A percentile compares a stretch with the other conserved stretches of the same genome.
Conservation (phyloP, 495 filamentous ascomycete species). For the Talaromyces ruber region DNA sequence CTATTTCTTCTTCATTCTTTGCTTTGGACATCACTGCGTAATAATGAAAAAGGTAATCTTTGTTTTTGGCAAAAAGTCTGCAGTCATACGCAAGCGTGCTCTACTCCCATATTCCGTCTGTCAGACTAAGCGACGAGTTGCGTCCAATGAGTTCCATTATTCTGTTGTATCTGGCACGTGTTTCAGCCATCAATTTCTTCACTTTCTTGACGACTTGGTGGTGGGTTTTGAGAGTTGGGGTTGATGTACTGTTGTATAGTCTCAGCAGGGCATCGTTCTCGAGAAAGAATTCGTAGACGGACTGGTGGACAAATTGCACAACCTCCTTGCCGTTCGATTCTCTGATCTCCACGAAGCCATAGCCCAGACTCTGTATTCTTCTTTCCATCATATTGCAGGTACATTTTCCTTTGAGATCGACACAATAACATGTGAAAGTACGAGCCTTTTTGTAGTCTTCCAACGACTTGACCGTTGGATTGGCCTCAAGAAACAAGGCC, state of each 20-base stretch:
- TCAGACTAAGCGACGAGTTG: neutral
- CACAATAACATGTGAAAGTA: slow-evolving; percentile 11
- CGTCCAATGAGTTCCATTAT: neutral
- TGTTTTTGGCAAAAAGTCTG: no score
- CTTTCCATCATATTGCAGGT: slow-evolving; percentile 11
- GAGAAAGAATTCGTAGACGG: slow-evolving; percentile 30
- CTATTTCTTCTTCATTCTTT: neutral
- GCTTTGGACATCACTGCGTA: neutral
- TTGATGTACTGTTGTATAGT: neutral
- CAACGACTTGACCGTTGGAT: neutral
- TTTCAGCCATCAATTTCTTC: neutral
- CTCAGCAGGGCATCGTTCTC: neutral
- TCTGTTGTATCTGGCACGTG: neutral
- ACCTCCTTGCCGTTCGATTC: neutral
- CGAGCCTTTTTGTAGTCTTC: slow-evolving; percentile 2
- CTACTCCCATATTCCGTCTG: neutral
- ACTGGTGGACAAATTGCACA: slow-evolving; percentile 33
- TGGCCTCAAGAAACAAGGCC: slow-evolving; percentile 18
- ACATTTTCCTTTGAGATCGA: neutral
- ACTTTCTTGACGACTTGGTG: neutral
- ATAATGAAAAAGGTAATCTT: neutral
- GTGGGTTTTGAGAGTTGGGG: no score
- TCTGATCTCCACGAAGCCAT: slow-evolving; percentile 24
- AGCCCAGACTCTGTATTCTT: slow-evolving; percentile 19
- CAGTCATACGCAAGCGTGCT: neutral